These are phyloP conservation scores for Plasmopara halstedii DNA, from an alignment of 352 stramenopile species.

Conservation along the genomic window DNA sequence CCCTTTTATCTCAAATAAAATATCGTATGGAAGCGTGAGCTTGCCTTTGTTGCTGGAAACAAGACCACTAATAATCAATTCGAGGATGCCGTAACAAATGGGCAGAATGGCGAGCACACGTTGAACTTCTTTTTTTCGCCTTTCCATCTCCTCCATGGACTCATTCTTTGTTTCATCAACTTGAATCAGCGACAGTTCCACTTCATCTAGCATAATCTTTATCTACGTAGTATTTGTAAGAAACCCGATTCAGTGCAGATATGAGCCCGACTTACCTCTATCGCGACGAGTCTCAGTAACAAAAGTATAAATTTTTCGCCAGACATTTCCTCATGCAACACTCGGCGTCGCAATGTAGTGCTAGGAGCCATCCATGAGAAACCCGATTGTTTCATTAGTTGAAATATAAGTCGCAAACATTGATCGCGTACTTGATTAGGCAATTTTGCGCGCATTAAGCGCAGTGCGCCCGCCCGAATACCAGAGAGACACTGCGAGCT, in stretches of 20 bases:
- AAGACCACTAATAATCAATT: slow-evolving; percentile 59
- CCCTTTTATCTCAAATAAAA: slow-evolving; percentile 66
- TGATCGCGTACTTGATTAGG: slow-evolving; percentile 61
- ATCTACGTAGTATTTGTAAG: slow-evolving; percentile 27
- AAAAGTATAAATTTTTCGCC: slow-evolving; percentile 70
- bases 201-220: slow-evolving; percentile 82
- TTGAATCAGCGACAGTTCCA: slow-evolving; percentile 59
- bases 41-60: slow-evolving; percentile 40
- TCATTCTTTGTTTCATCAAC: slow-evolving; percentile 53
- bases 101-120: slow-evolving; percentile 55
- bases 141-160: slow-evolving; percentile 32
- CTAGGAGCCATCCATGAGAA: slow-evolving; percentile 58
- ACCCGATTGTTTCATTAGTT: slow-evolving; percentile 53
- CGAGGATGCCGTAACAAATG: slow-evolving; percentile 70
- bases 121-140: slow-evolving; percentile 42
- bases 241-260: slow-evolving; percentile 1
- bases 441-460: slow-evolving; percentile 66
- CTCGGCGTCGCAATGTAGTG: slow-evolving; percentile 39
- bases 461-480: slow-evolving; percentile 48
- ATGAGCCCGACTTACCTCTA: slow-evolving; percentile 57
- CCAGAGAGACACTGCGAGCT: slow-evolving; percentile 48
- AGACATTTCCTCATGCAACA: slow-evolving; percentile 43
- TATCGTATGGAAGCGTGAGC: slow-evolving; percentile 52
- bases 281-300: slow-evolving; percentile 66
- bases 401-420: slow-evolving; percentile 47